Evolutionary conservation across 2,329 filamentous ascomycete species (phyloP), one percentile per base, ranked within the genome.

Genomic region (Colletotrichum kahawae): DNA sequence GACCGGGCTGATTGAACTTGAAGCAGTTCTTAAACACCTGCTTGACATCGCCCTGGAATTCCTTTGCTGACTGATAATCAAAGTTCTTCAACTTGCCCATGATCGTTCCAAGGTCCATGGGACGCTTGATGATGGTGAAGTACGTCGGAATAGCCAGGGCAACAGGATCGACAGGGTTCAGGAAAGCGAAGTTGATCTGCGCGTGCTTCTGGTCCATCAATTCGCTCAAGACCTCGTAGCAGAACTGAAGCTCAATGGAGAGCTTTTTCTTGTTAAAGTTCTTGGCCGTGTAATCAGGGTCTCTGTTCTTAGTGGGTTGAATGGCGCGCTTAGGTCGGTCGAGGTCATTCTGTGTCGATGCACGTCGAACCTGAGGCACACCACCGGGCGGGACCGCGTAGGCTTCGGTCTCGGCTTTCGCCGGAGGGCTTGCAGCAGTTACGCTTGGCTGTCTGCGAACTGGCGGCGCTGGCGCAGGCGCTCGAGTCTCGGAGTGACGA

Each of bases 191-290:
- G 57, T 95, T 95, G 78, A 93, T 86, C 3, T 85, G 81, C 71
- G 88, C 88, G 81, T 98, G 90, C 82, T 95, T 96, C 1, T 90
- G 85, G 82, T 95, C 94, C 83, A 93, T 91, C 36, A 98, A 82
- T 81, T 98, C 95, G 38, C 91, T 90, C 71, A 98, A 82, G 2
- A 96, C 92, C 74, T 95, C 92, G 77, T 97, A 93, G 81, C 95
- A 96, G 84, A 98, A 99, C 78, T 94, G 95, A 70, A 98, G 88
- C 84, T 98, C 96, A 54, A 95, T 92, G 78, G 95, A 93, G 77
- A 94, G 92, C 86, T 96, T 95, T 90, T 95, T 97, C 92, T 98
- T 96, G 87, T 97, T 97, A 13, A 95, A 95, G 82, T 95, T 95
- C 18, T 84, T 84, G 21, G 90, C 90, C 21, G 93, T 91, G 82